A percentile compares a stretch with the other conserved stretches of the same genome.
phyloP scores from a whole-genome alignment of 768 basidiomycete genomes.

The Termitomyces sp. region DNA sequence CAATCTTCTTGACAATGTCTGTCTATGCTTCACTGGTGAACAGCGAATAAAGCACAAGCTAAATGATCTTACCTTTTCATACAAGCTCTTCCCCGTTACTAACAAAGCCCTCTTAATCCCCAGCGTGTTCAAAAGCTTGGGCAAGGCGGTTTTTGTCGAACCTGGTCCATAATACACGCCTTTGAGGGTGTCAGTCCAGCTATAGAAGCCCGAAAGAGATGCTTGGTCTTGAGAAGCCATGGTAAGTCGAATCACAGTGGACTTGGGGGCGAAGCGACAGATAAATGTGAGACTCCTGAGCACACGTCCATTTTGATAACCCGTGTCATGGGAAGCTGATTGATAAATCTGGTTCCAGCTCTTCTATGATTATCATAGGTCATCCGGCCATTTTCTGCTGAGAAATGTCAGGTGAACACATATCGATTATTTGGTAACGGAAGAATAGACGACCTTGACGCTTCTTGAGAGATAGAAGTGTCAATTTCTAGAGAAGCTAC shows the following conservation, averaged over 20 bases:
- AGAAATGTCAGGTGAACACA: too few species aligned
- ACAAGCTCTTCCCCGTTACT: constrained; percentile 65
- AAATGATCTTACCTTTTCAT: constrained; percentile 44
- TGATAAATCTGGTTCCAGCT: neutral
- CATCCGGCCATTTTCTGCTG: neutral
- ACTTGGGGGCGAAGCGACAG: neutral
- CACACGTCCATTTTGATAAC: neutral
- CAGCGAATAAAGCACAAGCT: neutral
- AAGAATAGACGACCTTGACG: neutral
- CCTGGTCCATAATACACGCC: constrained; percentile 72
- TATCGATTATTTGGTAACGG: neutral
- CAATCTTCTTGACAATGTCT: constrained; percentile 50
- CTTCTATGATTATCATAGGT: neutral
- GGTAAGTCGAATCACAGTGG: neutral
- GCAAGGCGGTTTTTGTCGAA: constrained; percentile 53
- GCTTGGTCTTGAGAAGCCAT: constrained; percentile 15
- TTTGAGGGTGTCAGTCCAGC: constrained; percentile 62
- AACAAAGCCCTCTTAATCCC: constrained; percentile 60
- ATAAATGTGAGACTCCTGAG: neutral
- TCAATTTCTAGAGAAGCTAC: neutral
- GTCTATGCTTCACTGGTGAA: constrained; percentile 33
- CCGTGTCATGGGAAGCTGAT: neutral
- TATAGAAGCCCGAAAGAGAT: constrained; percentile 48
- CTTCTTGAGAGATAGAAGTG: neutral
- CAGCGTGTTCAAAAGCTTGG: constrained; percentile 48